Conservation (phyloP, 441 rosid genomes). For the Isatis lusitanica region DNA sequence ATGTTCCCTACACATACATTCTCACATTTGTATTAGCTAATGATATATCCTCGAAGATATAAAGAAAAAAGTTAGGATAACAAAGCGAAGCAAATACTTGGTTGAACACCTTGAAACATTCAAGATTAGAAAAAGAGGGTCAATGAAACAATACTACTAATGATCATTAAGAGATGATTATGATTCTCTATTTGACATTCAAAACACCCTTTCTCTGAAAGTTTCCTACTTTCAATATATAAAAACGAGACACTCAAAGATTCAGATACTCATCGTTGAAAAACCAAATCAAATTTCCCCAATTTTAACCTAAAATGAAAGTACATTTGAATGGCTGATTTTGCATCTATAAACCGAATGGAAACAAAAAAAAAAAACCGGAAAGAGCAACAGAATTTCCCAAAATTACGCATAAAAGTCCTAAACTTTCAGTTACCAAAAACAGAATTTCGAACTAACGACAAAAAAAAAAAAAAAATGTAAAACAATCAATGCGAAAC, state of each 20-base stretch:
- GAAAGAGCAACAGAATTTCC: background rate
- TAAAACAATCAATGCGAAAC: background rate
- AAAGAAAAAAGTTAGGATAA: too few species aligned
- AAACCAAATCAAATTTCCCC: too few species aligned
- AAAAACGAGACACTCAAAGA: background rate
- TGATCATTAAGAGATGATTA: background rate
- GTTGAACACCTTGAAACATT: too few species aligned
- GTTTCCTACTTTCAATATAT: background rate
- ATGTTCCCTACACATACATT: constrained; percentile 51
- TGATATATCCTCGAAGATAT: background rate
- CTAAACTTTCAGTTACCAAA: constrained; percentile 8
- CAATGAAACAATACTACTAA: background rate
- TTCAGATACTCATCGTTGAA: too few species aligned
- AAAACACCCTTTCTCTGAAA: constrained; percentile 5
- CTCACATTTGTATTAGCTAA: background rate
- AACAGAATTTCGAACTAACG: constrained; percentile 7
- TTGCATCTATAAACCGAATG: constrained; percentile 9
- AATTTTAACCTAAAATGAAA: constrained; percentile 15
- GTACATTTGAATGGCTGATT: background rate
- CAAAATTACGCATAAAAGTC: constrained; percentile 3
- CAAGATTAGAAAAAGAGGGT: too few species aligned
- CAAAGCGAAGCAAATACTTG: too few species aligned
- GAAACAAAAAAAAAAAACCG: background rate
- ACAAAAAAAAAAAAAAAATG: background rate
- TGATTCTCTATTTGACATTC: constrained; percentile 1